Base-by-base conservation (phyloP, 495 filamentous ascomycete species). In the Cairneyella variabilis region DNA sequence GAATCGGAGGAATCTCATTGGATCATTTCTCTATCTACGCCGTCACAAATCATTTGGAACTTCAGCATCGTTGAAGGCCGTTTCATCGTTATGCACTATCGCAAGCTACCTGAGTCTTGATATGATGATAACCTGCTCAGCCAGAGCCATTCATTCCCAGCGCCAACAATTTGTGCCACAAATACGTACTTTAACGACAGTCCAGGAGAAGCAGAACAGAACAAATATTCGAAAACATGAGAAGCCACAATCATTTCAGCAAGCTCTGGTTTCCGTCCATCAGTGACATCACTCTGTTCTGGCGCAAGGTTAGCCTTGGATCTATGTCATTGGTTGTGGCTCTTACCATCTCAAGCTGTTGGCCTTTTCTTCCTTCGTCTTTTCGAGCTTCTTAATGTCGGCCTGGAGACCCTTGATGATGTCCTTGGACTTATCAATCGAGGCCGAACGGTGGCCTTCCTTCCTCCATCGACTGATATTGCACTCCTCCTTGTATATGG, bases 401-500 rank as follows among this genome's bases (percentile, higher is more conserved):
- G 68, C 67, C 48, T 84, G 74, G 47, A 89, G 74, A 38, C 76
- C 77, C 51, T 60, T 56, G 40, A 91, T 83, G 57, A 84, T 78
- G 34, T 76, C 75, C 59, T 82, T 64, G 51, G 86, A 84, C 65
- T 84, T 83, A 56, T 89, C 89, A 73, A 96, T 91, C 27, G 89
- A 92, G 54, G 89, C 89, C 38, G 76, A 76, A 55, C 67, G 71
- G 34, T 80, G 64, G 66, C 71, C 36, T 76, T 82, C 89, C 67
- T 70, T 66, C 65, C 80, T 76, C 92, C 92, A 97, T 44, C 92
- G 86, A 47, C 74, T 74, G 68, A 96, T 80, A 59, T 90, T 86
- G 52, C 88, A 84, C 47, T 76, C 61, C 76, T 96, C 88, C 70
- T 86, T 84, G 63, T 68, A 73, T 61, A 84, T 79, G 57, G 90